Percentiles rank a stretch among this genome's conserved stretches.
phyloP scores from a whole-genome alignment of 129 eudicot species.

The Apium graveolens region DNA sequence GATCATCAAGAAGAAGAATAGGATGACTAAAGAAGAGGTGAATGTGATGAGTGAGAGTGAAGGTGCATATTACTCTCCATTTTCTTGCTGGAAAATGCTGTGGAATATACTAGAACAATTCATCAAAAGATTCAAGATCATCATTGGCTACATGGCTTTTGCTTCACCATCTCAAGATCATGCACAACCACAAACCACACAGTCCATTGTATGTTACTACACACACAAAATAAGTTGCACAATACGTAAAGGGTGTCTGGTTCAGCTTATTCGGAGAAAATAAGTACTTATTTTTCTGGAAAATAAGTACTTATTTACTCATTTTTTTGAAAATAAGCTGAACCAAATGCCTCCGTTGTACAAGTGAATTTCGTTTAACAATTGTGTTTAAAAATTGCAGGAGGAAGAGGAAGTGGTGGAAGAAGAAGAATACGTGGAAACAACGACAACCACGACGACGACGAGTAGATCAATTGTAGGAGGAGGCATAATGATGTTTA shows the following conservation, averaged over 20 bases:
- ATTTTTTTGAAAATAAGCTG: no score
- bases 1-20: background rate
- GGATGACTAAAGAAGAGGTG: background rate
- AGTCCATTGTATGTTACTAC: background rate
- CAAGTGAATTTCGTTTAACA: no score
- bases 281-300: no score
- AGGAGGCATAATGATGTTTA: conserved; percentile 5
- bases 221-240: no score
- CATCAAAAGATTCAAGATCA: background rate
- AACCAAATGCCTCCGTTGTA: no score
- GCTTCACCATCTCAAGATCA: conserved; percentile 1
- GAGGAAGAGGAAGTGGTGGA: background rate
- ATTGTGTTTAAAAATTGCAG: background rate
- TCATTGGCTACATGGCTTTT: background rate
- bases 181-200: background rate
- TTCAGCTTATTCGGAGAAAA: no score
- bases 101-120: conserved; percentile 2
- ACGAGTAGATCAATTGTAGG: background rate
- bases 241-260: no score
- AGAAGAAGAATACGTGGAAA: background rate
- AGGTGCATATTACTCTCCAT: background rate
- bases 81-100: background rate
- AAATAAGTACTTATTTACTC: no score
- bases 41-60: conserved; percentile 5
- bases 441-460: background rate